Base-by-base conservation (phyloP, 768 basidiomycete species). In the Hortiboletus flavorubellus region DNA sequence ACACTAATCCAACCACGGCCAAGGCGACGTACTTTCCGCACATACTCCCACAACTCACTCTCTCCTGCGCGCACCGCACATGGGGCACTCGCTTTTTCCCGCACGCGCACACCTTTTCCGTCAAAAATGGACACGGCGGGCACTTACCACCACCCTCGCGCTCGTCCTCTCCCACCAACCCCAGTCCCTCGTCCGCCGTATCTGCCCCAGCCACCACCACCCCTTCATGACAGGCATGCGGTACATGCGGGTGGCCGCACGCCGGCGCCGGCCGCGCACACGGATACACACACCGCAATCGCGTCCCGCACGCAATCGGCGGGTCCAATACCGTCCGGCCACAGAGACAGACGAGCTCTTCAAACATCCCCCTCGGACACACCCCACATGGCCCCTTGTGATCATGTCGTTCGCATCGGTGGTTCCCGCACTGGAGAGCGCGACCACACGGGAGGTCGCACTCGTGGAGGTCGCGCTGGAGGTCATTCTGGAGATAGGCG, bases 281-380 rank as follows among this genome's bases (percentile, higher is more conserved):
- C 0, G 90, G 93, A 71, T 88, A 90, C 2, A 75, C 72, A 65
- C 97, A 99, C 37, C 75, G 71, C 60, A 99, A 83, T 29, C 72
- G 74, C 0, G 89, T 94, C 15, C 91, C 93, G 61, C 96, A 98
- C 0, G 87, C 82, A 37, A 97, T 85, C 0, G 95, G 95, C 0
- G 95, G 95, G 34, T 93, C 87, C 21, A 94, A 73, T 15, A 91
- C 79, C 2, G 93, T 98, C n/a, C 84, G 79, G 0, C 89, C 89
- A 68, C 96, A 98, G 46, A 80, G 72, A 67, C 96, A 98, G 10
- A 87, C 70, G 51, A 94, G 73, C 84, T 99, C 97, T 40, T 98
- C 94, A 62, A 95, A 99, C 1, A 87, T 87, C 43, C 93, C 93
- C 68, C 86, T 80, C 48, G 96, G 74, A 71, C 97, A 99, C 21